A percentile compares a stretch with the other conserved stretches of the same genome.
Conservation (phyloP, 2,329 filamentous ascomycete species). For the Xylaria polymorpha region DNA sequence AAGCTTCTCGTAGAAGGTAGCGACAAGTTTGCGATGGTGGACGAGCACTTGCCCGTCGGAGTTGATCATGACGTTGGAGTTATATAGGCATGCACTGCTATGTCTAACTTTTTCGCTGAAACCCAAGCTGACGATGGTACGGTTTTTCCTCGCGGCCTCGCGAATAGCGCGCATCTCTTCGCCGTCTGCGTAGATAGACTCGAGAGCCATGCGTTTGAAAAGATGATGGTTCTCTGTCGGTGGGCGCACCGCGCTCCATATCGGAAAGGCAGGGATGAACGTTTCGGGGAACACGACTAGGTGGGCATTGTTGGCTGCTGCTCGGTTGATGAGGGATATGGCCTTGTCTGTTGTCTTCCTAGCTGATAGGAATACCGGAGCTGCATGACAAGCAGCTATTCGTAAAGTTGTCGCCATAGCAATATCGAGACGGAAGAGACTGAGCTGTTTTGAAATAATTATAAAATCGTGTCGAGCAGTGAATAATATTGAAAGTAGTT, state of each 20-base stretch:
- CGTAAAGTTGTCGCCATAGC: slow-evolving; percentile 8
- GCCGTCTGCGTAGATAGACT: slow-evolving; percentile 60
- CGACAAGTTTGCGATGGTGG: slow-evolving; percentile 65
- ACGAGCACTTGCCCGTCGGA: slow-evolving; percentile 58
- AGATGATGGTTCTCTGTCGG: slow-evolving; percentile 19
- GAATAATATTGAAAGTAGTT: neutral
- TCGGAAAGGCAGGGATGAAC: slow-evolving; percentile 13
- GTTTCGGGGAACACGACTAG: slow-evolving; percentile 54
- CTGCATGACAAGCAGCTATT: slow-evolving; percentile 50
- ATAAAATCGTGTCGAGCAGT: neutral
- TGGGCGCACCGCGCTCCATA: slow-evolving; percentile 18
- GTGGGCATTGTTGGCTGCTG: slow-evolving; percentile 57
- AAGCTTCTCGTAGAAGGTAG: slow-evolving; percentile 68
- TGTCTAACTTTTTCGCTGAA: slow-evolving; percentile 60
- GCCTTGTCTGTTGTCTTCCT: slow-evolving; percentile 59
- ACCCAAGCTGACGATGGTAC: slow-evolving; percentile 60
- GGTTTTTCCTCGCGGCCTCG: slow-evolving; percentile 52
- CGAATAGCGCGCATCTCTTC: slow-evolving; percentile 58
- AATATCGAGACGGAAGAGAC: neutral
- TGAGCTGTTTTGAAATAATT: neutral
- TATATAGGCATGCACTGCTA: slow-evolving; percentile 62
- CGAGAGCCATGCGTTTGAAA: slow-evolving; percentile 28
- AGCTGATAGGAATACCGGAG: slow-evolving; percentile 61
- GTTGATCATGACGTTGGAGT: slow-evolving; percentile 62
- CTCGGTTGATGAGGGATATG: slow-evolving; percentile 58